Evolutionary conservation across 1,284 basidiomycete species (phyloP), one percentile per base, ranked within the genome.

Genomic region (Termitomyces sp.): DNA sequence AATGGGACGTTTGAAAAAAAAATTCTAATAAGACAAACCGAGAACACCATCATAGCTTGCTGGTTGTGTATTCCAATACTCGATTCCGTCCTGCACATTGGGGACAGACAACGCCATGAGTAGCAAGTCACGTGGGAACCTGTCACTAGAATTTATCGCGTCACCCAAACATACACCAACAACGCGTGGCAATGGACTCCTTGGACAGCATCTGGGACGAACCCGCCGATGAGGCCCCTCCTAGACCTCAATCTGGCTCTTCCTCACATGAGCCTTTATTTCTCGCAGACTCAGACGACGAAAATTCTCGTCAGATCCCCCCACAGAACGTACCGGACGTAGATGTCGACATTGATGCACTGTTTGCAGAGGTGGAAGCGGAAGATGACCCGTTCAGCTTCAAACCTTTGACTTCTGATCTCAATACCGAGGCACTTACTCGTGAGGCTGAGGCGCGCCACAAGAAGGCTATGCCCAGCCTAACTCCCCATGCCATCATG

Each of bases 1-100:
- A 51, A 45, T 40, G 60, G 40, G 7, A 33, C 9, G 24, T 34
- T 8, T 18, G 5, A 18, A 5, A 6, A 18, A 24, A 31, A n/a
- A 40, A 30, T 5, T 5, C 21, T 73, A 10, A 38, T 6, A 18
- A 5, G 7, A 82, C 47, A 78, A 76, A 59, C 88, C 88, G 68
- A 76, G 62, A 35, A 77, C 90, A 43, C 91, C 89, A 61, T 93
- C 81, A 38, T 86, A 75, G 57, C 71, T 85, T 4, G 91, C 87
- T 19, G 84, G 80, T 62, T 89, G 87, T 0, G 72, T 75, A 18
- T 74, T 77, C 91, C 91, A 93, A 64, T 91, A 93, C 26, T 80
- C 71, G 43, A 93, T 81, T 24, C 91, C 87, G 39, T 82, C 78
- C 54, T 83, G 65, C 16, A 89, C 70, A 56, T 84, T 73, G 60